These are phyloP conservation scores for Mycena haematopus DNA, from an alignment of 768 basidiomycete species.

Conservation along the genomic window DNA sequence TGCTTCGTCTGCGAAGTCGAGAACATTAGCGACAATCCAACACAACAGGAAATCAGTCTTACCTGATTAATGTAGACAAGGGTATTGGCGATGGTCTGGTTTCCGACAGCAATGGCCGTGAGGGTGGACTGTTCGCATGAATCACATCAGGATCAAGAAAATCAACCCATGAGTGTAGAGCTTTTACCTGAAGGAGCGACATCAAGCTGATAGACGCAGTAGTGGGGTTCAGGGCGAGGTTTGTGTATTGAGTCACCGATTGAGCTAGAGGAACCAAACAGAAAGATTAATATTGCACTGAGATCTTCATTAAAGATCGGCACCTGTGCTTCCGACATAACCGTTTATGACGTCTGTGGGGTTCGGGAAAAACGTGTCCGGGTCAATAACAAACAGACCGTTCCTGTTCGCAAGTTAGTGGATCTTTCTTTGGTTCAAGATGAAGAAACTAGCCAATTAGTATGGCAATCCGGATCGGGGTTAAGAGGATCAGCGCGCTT, in stretches of 20 bases:
- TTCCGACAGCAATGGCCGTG: background rate
- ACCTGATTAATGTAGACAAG: background rate
- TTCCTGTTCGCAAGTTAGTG: no score
- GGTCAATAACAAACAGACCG: background rate
- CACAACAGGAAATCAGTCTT: no score
- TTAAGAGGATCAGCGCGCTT: no score
- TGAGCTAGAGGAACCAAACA: no score
- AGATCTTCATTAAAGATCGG: no score
- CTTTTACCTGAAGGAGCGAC: background rate
- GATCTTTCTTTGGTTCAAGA: no score
- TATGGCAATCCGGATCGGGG: no score
- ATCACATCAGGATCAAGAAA: no score
- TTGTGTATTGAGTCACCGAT: no score
- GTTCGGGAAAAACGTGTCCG: background rate
- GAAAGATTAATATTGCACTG: background rate
- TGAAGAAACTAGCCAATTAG: background rate
- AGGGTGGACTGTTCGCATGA: background rate
- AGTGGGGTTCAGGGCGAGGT: no score
- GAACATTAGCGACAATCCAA: no score
- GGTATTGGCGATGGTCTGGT: background rate
- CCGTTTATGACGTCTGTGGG: background rate
- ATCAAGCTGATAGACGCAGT: background rate
- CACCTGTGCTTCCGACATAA: background rate
- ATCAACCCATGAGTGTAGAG: no score
- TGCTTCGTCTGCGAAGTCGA: background rate